These are phyloP conservation scores for Linnemannia exigua DNA, from an alignment of 192 early-diverging fungal genomes.

Conservation along the genomic window DNA sequence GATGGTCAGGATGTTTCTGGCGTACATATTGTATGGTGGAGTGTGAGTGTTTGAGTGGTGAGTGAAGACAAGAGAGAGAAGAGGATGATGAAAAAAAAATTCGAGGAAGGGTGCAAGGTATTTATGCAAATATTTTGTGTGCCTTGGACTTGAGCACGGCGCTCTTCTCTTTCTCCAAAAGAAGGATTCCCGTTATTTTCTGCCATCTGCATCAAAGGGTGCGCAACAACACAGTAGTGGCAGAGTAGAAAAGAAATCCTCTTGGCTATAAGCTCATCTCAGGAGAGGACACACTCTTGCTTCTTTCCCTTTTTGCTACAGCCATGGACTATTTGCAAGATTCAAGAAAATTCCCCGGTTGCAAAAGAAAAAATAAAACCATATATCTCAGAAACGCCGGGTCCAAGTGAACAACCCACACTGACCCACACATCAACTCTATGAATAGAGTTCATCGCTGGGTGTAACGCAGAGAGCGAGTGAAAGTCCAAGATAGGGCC, in stretches of 20 bases:
- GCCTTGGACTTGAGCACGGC: too few relatives aligned
- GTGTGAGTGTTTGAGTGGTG: background rate
- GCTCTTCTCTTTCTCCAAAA: too few relatives aligned
- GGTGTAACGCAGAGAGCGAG: background rate
- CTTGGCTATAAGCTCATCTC: too few relatives aligned
- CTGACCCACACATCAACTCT: background rate
- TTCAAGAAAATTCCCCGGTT: background rate
- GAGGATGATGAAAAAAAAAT: background rate
- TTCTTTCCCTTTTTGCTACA: background rate
- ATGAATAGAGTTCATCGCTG: background rate
- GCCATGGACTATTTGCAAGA: background rate
- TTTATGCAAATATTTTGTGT: background rate
- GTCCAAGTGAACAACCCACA: background rate
- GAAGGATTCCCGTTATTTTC: too few relatives aligned
- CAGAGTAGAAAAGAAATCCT: too few relatives aligned
- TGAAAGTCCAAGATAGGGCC: background rate
- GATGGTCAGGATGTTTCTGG: conserved; percentile 30
- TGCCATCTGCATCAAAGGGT: too few relatives aligned
- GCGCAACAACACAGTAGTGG: too few relatives aligned
- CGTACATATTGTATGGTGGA: conserved; percentile 27
- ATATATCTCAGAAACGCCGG: background rate
- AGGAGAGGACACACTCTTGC: too few relatives aligned
- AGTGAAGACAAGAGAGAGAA: background rate
- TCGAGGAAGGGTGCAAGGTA: background rate
- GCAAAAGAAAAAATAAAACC: background rate